These are phyloP conservation scores for Pichia deserticola DNA, from an alignment of 805 yeast species.

Conservation along the genomic window DNA sequence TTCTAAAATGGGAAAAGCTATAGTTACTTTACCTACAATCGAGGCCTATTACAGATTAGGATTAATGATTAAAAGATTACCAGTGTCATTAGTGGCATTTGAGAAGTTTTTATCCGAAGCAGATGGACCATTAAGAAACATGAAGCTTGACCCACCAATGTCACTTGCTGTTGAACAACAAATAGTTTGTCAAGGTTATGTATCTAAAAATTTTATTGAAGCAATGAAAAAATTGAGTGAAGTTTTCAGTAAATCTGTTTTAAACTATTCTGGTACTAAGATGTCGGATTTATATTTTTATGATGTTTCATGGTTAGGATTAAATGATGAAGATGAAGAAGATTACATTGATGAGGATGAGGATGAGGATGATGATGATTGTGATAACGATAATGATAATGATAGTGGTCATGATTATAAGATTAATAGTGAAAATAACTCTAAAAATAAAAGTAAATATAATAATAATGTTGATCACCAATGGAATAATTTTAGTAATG, in stretches of 20 bases:
- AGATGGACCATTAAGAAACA: conserved; percentile 33
- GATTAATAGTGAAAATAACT: background rate
- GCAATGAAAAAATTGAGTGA: conserved; percentile 39
- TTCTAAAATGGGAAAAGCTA: conserved; percentile 11
- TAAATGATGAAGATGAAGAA: conserved; percentile 19
- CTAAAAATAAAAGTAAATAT: background rate
- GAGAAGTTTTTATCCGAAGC: conserved; percentile 58
- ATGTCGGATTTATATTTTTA: conserved; percentile 52
- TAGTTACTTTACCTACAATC: conserved; percentile 36
- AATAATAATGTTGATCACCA: too few relatives aligned
- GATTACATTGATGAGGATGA: background rate
- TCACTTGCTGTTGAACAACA: conserved; percentile 52
- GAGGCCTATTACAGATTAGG: conserved; percentile 47
- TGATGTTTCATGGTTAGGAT: conserved; percentile 58
- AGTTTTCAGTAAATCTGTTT: conserved; percentile 34
- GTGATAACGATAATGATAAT: background rate
- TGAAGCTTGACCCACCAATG: conserved; percentile 32
- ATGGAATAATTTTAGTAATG: too few relatives aligned
- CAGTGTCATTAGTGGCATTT: conserved; percentile 47
- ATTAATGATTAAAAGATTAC: conserved; percentile 40
- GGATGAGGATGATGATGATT: background rate
- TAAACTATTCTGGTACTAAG: conserved; percentile 37
- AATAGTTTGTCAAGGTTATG: conserved; percentile 52
- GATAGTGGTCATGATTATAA: background rate
- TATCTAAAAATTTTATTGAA: conserved; percentile 35